Evolutionary conservation across 2,329 filamentous ascomycete genomes (phyloP), one percentile per base, ranked within the genome.

Genomic region (Cercospora zeae-maydis): DNA sequence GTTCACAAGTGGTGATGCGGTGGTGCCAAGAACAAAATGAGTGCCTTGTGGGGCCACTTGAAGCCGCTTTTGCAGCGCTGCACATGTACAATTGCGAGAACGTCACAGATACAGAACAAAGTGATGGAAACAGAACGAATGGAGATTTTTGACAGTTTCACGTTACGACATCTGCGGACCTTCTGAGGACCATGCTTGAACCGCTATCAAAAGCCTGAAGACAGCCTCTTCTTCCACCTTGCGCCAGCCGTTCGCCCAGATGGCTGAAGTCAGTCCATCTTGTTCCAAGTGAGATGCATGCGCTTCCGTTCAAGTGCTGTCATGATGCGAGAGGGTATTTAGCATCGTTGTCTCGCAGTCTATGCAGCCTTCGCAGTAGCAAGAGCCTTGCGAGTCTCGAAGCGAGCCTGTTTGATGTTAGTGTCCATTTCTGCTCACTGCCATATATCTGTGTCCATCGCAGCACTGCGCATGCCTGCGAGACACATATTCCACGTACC

Each of bases 331-430:
- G 47, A 62, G 52, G 55, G 59, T 62, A 64, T 64, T 61, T 31
- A 58, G 59, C 58, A 61, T 58, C 55, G 21, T 36, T 36, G 37
- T 59, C 16, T 60, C 58, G 55, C 47, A 59, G 31, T 62, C 58
- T 75, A 77, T 72, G 76, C 79, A 80, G 90, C 88, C 85, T 90
- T 90, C 83, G 96, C 84, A 88, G 96, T 96, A 79, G 92, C 91
- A 79, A 96, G 86, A 77, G 91, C 89, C 90, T 97, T 98, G 84
- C 90, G 90, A 83, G 96, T 89, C 86, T 97, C 93, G 84, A 96
- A 98, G 80, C 93, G 91, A 81, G 85, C 84, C 86, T 88, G 73
- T 21, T 16, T 34, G 14, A 21, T 36, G 36, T 56, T 55, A 55
- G 52, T 47, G 31, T 30, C 42, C 42, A n/a, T 47, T 27, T 21